A percentile compares a stretch with the other conserved stretches of the same genome.
Evolutionary conservation across 345 rosid species (phyloP).

Genomic region (Draba incana): DNA sequence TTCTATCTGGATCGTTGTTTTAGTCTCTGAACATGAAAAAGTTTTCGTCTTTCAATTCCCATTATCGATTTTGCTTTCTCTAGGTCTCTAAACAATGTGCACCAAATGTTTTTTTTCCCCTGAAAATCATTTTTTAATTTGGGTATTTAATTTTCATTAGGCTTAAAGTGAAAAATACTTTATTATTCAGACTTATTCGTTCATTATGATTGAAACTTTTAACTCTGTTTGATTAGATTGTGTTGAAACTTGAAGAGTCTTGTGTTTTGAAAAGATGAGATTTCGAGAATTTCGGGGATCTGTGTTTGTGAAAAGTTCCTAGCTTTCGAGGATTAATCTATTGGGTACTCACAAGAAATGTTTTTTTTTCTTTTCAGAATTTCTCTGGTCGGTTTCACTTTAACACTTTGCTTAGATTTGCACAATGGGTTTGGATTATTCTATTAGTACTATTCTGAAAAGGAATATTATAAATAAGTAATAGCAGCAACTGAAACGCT

Average conservation of each 20-base stretch:
- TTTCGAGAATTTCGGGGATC: constrained; percentile 28
- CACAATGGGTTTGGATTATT: constrained; percentile 26
- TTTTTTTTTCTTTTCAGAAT: not conserved
- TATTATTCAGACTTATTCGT: not conserved
- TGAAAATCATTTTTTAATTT: not conserved
- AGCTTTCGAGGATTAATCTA: constrained; percentile 37
- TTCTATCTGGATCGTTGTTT: constrained; percentile 13
- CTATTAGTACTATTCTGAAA: constrained; percentile 21
- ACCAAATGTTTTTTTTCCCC: not conserved
- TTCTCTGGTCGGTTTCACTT: constrained; percentile 44
- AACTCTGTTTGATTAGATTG: not conserved
- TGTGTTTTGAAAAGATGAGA: constrained; percentile 19
- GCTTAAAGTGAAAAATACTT: not conserved
- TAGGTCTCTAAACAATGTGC: constrained; percentile 8
- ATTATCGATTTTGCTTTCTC: constrained; percentile 12
- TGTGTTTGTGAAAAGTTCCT: constrained; percentile 35
- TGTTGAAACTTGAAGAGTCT: constrained; percentile 16
- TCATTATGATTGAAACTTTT: not conserved
- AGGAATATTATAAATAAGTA: not conserved
- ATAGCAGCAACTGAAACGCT: constrained; percentile 16
- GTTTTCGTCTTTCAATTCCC: constrained; percentile 3
- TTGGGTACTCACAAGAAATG: constrained; percentile 12
- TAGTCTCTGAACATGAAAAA: not conserved
- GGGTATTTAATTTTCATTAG: not conserved
- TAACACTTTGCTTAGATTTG: constrained; percentile 48